A percentile compares a stretch with the other conserved stretches of the same genome.
These are phyloP conservation scores for Ramularia endophylla DNA, from an alignment of 2,329 filamentous ascomycete genomes.

Conservation along the genomic window DNA sequence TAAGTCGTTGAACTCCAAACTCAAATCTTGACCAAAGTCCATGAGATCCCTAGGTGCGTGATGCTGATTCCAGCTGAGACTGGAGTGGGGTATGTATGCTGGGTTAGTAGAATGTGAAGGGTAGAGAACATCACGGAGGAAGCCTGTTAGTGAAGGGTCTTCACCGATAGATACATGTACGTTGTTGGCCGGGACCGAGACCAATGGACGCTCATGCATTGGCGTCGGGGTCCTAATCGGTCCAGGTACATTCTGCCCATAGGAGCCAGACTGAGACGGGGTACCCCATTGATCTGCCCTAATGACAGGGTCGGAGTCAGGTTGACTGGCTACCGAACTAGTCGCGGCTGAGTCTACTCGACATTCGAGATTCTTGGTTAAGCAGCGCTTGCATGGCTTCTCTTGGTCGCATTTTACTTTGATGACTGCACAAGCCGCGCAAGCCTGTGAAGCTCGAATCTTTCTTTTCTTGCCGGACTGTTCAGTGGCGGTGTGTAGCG, in stretches of 20 bases:
- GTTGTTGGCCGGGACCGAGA: neutral
- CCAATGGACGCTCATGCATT: too few species aligned
- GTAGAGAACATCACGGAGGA: conserved; percentile 13
- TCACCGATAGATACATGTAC: conserved; percentile 4
- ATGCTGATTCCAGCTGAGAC: conserved; percentile 13
- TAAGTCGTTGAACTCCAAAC: conserved; percentile 17
- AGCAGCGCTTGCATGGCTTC: conserved; percentile 19
- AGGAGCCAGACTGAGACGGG: too few species aligned
- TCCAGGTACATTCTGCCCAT: too few species aligned
- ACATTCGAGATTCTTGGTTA: conserved; percentile 16
- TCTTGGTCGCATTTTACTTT: conserved; percentile 21
- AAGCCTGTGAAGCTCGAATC: conserved; percentile 18
- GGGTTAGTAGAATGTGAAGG: conserved; percentile 2
- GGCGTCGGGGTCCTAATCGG: too few species aligned
- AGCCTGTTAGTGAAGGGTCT: conserved; percentile 14
- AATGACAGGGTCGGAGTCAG: conserved; percentile 3
- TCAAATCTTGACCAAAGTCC: conserved; percentile 19
- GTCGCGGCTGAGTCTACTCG: conserved; percentile 10
- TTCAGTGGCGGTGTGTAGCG: conserved; percentile 14
- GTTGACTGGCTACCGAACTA: neutral
- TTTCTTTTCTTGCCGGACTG: conserved; percentile 18
- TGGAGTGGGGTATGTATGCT: conserved; percentile 1
- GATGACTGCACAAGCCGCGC: conserved; percentile 16
- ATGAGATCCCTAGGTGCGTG: conserved; percentile 17
- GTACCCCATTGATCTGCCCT: conserved; percentile 7